Evolutionary conservation across 495 filamentous ascomycete species (phyloP).

Genomic region (Penicillium herquei): DNA sequence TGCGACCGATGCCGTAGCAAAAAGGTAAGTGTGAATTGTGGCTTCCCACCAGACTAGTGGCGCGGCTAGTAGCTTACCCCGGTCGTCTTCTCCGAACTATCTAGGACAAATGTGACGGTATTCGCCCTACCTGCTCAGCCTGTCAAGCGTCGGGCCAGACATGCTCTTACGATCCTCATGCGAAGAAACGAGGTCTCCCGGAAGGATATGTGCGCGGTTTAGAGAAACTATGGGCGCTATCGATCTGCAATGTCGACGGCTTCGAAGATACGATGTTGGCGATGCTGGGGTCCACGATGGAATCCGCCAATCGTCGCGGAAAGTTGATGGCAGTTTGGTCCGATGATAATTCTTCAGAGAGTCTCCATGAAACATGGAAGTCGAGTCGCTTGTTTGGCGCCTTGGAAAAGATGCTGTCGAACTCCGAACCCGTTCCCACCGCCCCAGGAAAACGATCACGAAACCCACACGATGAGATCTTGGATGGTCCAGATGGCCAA

Average conservation of each 20-base stretch:
- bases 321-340: slow-evolving; percentile 46
- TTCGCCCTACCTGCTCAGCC: slow-evolving; percentile 61
- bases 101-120: slow-evolving; percentile 66
- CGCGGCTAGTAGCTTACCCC: no score
- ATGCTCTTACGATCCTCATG: slow-evolving; percentile 67
- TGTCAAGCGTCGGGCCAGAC: slow-evolving; percentile 58
- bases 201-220: slow-evolving; percentile 48
- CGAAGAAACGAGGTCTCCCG: slow-evolving; percentile 65
- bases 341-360: slow-evolving; percentile 50
- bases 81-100: not conserved
- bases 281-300: slow-evolving; percentile 39
- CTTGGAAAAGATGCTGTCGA: slow-evolving; percentile 56
- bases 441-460: slow-evolving; percentile 38
- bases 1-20: slow-evolving; percentile 70
- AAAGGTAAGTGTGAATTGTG: slow-evolving; percentile 35
- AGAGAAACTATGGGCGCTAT: slow-evolving; percentile 47
- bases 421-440: slow-evolving; percentile 22
- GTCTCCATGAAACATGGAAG: slow-evolving; percentile 58
- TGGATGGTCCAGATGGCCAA: slow-evolving; percentile 17
- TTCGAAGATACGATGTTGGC: slow-evolving; percentile 49
- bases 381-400: slow-evolving; percentile 50
- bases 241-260: slow-evolving; percentile 47
- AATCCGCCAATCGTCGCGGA: slow-evolving; percentile 31
- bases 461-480: slow-evolving; percentile 30
- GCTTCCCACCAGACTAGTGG: no score